Conservation (phyloP, 805 yeast species). For the Candida suzukii region DNA sequence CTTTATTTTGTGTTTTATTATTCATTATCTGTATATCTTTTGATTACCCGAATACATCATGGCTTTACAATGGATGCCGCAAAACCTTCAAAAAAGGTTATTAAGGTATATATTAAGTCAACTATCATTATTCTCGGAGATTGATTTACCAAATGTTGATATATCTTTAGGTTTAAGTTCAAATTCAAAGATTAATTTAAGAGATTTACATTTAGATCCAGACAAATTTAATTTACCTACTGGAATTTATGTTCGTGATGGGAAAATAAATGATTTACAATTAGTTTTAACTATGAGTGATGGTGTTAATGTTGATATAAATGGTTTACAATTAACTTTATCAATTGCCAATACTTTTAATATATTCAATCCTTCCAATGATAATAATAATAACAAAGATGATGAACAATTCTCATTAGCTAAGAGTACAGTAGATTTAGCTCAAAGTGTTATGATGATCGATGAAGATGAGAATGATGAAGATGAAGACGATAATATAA, state of each 20-base stretch:
- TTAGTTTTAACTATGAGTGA: slow-evolving; percentile 60
- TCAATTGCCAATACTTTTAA: slow-evolving; percentile 21
- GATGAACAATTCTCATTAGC: slow-evolving; percentile 43
- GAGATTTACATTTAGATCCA: slow-evolving; percentile 65
- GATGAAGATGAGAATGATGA: slow-evolving; percentile 25
- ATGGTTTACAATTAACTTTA: slow-evolving; percentile 44
- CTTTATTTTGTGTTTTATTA: too few relatives aligned
- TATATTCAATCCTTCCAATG: slow-evolving; percentile 21
- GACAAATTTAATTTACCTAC: slow-evolving; percentile 65
- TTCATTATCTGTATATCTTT: too few relatives aligned
- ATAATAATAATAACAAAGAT: slow-evolving; percentile 21
- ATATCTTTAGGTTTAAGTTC: slow-evolving; percentile 55
- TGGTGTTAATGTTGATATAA: slow-evolving; percentile 58
- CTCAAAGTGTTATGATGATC: slow-evolving; percentile 47
- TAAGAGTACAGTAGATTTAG: slow-evolving; percentile 69
- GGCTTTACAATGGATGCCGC: slow-evolving; percentile 64
- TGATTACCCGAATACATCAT: too few relatives aligned
- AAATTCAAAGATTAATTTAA: slow-evolving; percentile 38
- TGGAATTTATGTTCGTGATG: slow-evolving; percentile 55
- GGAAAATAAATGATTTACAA: slow-evolving; percentile 47
- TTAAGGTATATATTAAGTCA: slow-evolving; percentile 76
- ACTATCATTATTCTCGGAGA: slow-evolving; percentile 71
- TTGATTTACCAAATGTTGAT: slow-evolving; percentile 75
- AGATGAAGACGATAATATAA: slow-evolving; percentile 12
- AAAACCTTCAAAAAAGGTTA: slow-evolving; percentile 75